Percentiles rank a stretch among this genome's conserved stretches.
These are phyloP conservation scores for Clonostachys rosea DNA, from an alignment of 2,329 filamentous ascomycete species.

Conservation along the genomic window DNA sequence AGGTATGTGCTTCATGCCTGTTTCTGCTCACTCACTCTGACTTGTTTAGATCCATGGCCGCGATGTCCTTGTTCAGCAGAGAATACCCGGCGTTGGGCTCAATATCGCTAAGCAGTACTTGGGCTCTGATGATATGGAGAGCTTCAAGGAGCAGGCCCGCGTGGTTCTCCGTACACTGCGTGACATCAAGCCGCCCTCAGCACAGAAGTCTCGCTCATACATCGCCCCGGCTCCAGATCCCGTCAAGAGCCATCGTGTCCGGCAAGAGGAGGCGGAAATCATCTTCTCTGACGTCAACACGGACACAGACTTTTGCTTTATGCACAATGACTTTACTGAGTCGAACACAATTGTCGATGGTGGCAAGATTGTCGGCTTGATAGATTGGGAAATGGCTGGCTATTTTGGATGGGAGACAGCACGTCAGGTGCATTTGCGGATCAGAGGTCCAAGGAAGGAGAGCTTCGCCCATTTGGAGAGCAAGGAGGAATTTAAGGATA, in stretches of 20 bases:
- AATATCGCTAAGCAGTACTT: slow-evolving; percentile 28
- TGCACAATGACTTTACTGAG: slow-evolving; percentile 29
- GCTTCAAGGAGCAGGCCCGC: slow-evolving; percentile 27
- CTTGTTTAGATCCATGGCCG: slow-evolving; percentile 21
- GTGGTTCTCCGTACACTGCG: slow-evolving; percentile 19
- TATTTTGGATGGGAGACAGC: slow-evolving; percentile 21
- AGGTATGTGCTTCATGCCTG: slow-evolving; percentile 14
- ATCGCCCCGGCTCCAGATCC: slow-evolving; percentile 10
- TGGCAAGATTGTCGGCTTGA: slow-evolving; percentile 27
- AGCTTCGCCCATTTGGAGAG: slow-evolving; percentile 8
- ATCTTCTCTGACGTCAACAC: slow-evolving; percentile 12
- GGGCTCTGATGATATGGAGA: slow-evolving; percentile 15
- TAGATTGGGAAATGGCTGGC: slow-evolving; percentile 36
- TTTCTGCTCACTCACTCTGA: not conserved
- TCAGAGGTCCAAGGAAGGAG: slow-evolving; percentile 14
- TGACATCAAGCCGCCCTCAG: slow-evolving; percentile 12
- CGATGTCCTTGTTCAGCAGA: slow-evolving; percentile 28
- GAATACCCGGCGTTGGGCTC: slow-evolving; percentile 26
- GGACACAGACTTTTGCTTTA: slow-evolving; percentile 20
- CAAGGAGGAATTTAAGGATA: slow-evolving; percentile 4
- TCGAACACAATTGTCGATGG: slow-evolving; percentile 30
- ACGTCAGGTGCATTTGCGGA: slow-evolving; percentile 14
- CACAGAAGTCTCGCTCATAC: slow-evolving; percentile 10
- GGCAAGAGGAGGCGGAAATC: slow-evolving; percentile 22
- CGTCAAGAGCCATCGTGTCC: slow-evolving; percentile 13